phyloP scores from a whole-genome alignment of 2,329 filamentous ascomycete species.

The Cercospora nicotianae region DNA sequence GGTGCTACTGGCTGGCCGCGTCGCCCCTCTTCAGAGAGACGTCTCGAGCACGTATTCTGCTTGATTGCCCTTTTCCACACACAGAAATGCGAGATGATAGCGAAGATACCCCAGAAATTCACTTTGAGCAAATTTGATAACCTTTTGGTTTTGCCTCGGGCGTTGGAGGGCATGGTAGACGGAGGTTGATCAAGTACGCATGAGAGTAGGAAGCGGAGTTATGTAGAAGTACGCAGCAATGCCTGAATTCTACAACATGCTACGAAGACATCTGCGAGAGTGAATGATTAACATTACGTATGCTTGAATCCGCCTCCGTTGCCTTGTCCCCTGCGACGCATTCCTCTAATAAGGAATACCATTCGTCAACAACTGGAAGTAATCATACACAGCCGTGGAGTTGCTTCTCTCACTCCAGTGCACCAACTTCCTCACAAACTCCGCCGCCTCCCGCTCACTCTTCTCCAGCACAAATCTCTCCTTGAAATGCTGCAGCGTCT shows the following conservation, averaged over 20 bases:
- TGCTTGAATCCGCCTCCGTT: not conserved
- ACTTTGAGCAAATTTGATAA: not conserved
- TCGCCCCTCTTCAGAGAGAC: not conserved
- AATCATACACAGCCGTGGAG: constrained; percentile 92
- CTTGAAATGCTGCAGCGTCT: constrained; percentile 88
- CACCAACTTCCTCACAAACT: constrained; percentile 87
- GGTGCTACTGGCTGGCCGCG: not conserved
- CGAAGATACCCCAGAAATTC: not conserved
- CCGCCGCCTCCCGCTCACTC: constrained; percentile 87
- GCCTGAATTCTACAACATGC: not conserved
- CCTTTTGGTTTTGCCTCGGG: not conserved
- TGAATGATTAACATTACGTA: not conserved
- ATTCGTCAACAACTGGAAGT: constrained; percentile 96
- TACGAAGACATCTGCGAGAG: not conserved
- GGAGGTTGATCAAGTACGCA: not conserved
- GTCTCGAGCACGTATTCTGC: not conserved
- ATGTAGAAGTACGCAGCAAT: not conserved
- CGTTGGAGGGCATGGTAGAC: not conserved
- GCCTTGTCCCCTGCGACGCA: not conserved
- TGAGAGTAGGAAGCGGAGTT: not conserved
- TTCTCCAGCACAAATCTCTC: constrained; percentile 91
- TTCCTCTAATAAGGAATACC: constrained; percentile 80
- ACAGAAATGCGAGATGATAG: not conserved
- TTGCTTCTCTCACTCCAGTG: constrained; percentile 88
- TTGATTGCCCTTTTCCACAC: not conserved